Base-by-base conservation (phyloP, 345 rosid species). In the Ailanthus altissimus region DNA sequence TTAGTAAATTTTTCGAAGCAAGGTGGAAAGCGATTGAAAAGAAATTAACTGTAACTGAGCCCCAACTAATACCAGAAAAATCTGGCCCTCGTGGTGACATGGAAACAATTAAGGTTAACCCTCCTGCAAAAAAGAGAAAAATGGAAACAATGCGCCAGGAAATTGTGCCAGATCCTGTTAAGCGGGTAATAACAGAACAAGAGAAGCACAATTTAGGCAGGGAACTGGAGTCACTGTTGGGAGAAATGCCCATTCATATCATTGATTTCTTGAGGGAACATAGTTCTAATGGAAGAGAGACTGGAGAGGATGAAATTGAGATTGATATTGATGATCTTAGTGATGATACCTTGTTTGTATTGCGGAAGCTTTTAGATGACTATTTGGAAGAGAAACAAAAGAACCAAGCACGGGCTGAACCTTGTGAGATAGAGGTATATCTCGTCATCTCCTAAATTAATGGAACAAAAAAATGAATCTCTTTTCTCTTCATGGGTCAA, bases 241-340 rank as follows among this genome's bases (percentile, higher is more conserved):
- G 83, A 21, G 97, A 96, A 76, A 80, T 96, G 83, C 99, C 99
- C 57, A 79, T 83, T 18, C 85, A 84, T 78, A 93, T 96, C 20
- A 83, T 89, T 66, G 94, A 93, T 61, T 93, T 92, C 79, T 86
- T 96, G 79, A 93, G 85, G 86, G 90, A 88, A 79, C 92, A 92
- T 70, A 84, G 97, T 80, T 83, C 90, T 59, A 80, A 82, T 85
- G 97, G 88, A 75, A 89, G 75, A 70, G 93, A 88, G 53, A 80
- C 87, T 57, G 91, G 85, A 11, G 99, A 93, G 74, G 97, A 91
- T 42, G 98, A 93, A 78, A 92, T 96, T 73, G 99, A 96, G 88
- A 92, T 96, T 75, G 99, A 96, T 82, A 93, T 96, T 73, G 94
- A 96, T 78, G 94, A 88, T 76, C 97, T 96, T 36, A 82, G 94